Conservation (phyloP, 139 green algal species). For the Chlamydomonas incerta region DNA sequence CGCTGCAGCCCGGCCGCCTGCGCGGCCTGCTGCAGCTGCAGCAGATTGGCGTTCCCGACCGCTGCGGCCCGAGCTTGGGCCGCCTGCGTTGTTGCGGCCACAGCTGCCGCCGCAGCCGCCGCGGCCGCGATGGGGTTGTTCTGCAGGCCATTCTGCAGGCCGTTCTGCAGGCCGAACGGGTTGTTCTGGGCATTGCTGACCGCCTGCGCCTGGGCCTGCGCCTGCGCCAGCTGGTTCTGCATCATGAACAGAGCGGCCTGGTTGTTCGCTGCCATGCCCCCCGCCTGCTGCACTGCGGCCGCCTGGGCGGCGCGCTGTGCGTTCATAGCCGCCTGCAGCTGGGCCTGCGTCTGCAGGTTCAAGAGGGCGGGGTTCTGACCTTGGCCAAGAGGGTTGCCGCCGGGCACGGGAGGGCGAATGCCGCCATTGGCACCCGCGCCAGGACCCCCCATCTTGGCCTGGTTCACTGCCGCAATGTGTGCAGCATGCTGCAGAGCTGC, state of each 20-base stretch:
- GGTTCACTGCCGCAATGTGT: slow-evolving; percentile 34
- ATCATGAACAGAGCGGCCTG: slow-evolving; percentile 30
- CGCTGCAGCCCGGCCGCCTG: slow-evolving; percentile 35
- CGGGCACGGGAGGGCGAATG: neutral
- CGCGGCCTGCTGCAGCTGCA: slow-evolving; percentile 41
- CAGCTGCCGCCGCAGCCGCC: slow-evolving; percentile 23
- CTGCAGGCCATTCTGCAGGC: slow-evolving; percentile 40
- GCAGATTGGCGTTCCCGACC: slow-evolving; percentile 33
- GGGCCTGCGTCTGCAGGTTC: slow-evolving; percentile 36
- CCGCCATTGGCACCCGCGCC: slow-evolving; percentile 4
- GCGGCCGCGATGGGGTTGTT: slow-evolving; percentile 41
- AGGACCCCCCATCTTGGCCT: slow-evolving; percentile 21
- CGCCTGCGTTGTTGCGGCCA: slow-evolving; percentile 32
- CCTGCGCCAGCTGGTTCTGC: slow-evolving; percentile 44
- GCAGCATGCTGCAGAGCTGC: slow-evolving; percentile 38
- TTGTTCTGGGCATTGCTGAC: slow-evolving; percentile 30
- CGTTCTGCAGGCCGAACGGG: slow-evolving; percentile 30
- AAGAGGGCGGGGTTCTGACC: slow-evolving; percentile 14
- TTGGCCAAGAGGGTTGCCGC: neutral
- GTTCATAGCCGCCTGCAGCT: slow-evolving; percentile 43
- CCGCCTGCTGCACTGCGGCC: slow-evolving; percentile 1
- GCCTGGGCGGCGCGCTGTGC: slow-evolving; percentile 30
- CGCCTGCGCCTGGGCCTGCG: neutral
- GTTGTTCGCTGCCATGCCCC: slow-evolving; percentile 20
- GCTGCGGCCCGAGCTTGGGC: slow-evolving; percentile 24